Base-by-base conservation (phyloP, 1,139 yeast species). In the Magnusiomyces suaveolens region DNA sequence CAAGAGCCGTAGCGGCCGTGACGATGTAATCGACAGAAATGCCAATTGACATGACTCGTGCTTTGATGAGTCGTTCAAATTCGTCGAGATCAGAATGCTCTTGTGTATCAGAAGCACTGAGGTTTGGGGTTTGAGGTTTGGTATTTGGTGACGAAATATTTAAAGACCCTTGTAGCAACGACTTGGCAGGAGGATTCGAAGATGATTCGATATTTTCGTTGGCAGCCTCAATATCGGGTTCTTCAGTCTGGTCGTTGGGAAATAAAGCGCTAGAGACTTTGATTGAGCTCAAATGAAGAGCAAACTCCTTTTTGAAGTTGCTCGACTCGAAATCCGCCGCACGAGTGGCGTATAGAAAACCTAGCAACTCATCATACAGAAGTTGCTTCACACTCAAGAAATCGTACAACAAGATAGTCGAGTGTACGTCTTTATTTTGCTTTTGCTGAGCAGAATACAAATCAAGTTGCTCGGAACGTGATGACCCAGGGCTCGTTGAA, bases 371-470 rank as follows among this genome's bases (percentile, higher is more conserved):
- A 60, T 85, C 83, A 66, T 88, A 94, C 48, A 87, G 69, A 23
- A 79, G 75, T 64, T 88, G 96, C 63, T 88, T 89, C 51, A 79
- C 73, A 59, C 84, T 85, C 64, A 84, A 79, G 65, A 87, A 87
- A 53, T 87, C 95, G 41, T 83, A 75, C 12, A 88, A 77, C 21
- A 84, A 74, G 0, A 87, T 84, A 61, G 83, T 77, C 52, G 81
- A 81, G 33, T 62, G 57, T 25, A 57, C 60, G n/a, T 36, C 41
- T n/a, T 36, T 36, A n/a, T 16, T 36, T 10, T 10, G 4, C 3
- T n/a, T 10, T n/a, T 36, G 41, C 41, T 36, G 41, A 4, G 18
- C 3, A 16, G 41, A 14, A n/a, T 36, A 36, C 4, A 36, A n/a
- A 36, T 36, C 41, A 36, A 36, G 18, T 36, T 36, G 41, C 3